Evolutionary conservation across 768 basidiomycete genomes (phyloP).

Genomic region (Rhodotorula paludigena): DNA sequence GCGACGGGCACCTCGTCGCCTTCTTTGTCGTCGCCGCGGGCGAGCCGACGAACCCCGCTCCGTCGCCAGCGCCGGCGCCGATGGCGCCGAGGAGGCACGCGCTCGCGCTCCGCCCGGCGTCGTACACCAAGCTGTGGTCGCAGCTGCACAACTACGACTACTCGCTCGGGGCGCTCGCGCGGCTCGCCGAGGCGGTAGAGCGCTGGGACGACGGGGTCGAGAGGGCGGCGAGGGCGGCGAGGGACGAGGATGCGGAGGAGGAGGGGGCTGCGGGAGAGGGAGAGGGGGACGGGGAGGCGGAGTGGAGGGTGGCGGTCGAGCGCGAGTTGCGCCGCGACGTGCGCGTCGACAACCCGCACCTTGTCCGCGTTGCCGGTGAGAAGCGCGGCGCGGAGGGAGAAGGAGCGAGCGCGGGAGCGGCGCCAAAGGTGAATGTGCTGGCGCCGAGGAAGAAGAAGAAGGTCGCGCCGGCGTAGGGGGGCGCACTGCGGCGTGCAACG

Average conservation of each 20-base stretch:
- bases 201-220: conserved; percentile 18
- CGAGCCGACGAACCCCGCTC: neutral
- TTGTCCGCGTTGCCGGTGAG: neutral
- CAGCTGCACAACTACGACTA: conserved; percentile 42
- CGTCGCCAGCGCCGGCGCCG: neutral
- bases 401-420: neutral
- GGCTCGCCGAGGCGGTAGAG: neutral
- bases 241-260: neutral
- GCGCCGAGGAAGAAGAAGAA: conserved; percentile 39
- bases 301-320: neutral
- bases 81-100: neutral
- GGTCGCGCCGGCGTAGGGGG: neutral
- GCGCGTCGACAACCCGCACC: neutral
- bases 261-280: neutral
- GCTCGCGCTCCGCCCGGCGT: conserved; percentile 16
- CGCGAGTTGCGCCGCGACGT: neutral
- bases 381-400: neutral
- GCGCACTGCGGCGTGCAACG: too few relatives aligned
- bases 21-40: conserved; percentile 68
- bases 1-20: conserved; percentile 80
- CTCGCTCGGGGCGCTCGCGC: neutral
- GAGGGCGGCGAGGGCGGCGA: neutral
- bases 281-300: neutral
- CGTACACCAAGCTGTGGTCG: conserved; percentile 40
- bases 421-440: conserved; percentile 26